These are phyloP conservation scores for Histomonas meleagridis DNA, from an alignment of 208 protist genomes.

Conservation along the genomic window DNA sequence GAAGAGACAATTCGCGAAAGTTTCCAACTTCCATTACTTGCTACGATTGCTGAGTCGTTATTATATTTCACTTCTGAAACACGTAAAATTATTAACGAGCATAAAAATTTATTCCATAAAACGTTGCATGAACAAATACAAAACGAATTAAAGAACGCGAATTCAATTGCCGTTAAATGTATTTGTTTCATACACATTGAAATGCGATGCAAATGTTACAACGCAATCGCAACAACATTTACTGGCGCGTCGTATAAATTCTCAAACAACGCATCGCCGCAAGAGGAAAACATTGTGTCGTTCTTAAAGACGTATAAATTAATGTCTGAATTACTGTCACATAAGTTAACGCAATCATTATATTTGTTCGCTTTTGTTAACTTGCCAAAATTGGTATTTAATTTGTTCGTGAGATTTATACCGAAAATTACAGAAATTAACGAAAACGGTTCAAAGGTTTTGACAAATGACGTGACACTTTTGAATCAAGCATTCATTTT, in stretches of 20 bases:
- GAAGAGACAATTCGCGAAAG: not conserved
- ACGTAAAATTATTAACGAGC: not conserved
- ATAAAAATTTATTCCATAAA: not conserved
- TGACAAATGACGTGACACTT: not conserved
- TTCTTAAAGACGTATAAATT: not conserved
- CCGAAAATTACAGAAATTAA: not conserved
- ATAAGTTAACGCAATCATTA: not conserved
- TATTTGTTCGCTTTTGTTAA: not conserved
- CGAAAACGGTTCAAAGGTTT: not conserved
- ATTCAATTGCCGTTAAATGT: not conserved
- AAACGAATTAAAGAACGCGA: not conserved
- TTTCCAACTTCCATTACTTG: not conserved
- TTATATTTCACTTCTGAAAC: not conserved
- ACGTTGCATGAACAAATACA: too few relatives aligned
- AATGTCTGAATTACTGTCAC: not conserved
- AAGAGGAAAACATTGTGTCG: not conserved
- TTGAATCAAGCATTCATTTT: not conserved
- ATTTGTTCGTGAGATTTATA: not conserved
- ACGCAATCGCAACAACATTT: not conserved
- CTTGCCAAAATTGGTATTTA: not conserved
- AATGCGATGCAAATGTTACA: not conserved
- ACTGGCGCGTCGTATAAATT: not conserved
- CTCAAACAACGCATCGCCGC: not conserved
- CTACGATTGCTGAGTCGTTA: not conserved
- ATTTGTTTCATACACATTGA: not conserved